These are phyloP conservation scores for Hymenoscyphus infarciens DNA, from an alignment of 2,329 filamentous ascomycete genomes.

Conservation along the genomic window DNA sequence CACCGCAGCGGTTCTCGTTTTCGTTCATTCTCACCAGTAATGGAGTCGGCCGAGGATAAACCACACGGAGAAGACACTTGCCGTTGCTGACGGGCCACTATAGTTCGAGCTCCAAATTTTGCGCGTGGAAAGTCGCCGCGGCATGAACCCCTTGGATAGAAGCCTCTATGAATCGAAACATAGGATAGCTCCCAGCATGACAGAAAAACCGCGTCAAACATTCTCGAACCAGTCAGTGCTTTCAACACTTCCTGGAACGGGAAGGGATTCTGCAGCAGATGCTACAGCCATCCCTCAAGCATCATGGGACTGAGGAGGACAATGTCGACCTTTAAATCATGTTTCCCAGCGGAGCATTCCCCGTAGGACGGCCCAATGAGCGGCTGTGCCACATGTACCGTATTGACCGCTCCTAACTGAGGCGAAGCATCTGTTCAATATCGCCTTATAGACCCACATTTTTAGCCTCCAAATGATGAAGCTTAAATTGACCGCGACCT, in stretches of 20 bases:
- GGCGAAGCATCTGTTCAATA: background rate
- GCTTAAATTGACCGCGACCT: slow-evolving; percentile 19
- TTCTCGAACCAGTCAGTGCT: background rate
- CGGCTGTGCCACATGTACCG: too few species aligned
- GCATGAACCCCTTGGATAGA: background rate
- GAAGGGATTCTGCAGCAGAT: background rate
- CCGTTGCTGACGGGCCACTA: slow-evolving; percentile 1
- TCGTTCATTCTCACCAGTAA: background rate
- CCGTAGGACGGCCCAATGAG: background rate
- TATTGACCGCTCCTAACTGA: background rate
- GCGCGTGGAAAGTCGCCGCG: background rate
- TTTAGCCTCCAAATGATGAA: slow-evolving; percentile 14
- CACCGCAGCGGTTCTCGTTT: background rate
- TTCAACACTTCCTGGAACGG: background rate
- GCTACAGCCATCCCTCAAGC: background rate
- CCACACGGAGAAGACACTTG: background rate
- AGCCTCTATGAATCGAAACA: background rate
- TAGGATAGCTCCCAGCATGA: background rate
- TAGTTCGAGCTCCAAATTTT: background rate
- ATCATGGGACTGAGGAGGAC: background rate
- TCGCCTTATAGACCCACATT: slow-evolving; percentile 6
- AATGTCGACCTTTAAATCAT: background rate
- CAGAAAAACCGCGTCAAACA: background rate
- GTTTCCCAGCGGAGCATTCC: background rate
- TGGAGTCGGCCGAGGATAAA: background rate